Conservation (phyloP, 108 stramenopile genomes). For the Pseudonitzschia delicatissima region DNA sequence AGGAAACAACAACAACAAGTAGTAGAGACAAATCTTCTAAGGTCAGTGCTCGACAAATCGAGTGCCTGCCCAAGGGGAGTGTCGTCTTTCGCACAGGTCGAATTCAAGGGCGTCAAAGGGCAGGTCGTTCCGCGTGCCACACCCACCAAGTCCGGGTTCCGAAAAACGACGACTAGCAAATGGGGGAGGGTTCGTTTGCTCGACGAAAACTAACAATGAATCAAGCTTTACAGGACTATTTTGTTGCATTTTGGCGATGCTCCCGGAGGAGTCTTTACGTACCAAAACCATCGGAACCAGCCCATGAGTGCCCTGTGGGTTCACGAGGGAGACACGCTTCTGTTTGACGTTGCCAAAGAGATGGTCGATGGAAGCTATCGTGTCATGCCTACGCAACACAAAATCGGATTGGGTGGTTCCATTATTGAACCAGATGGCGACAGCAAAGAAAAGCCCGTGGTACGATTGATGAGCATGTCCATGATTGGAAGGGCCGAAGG, state of each 20-base stretch:
- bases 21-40: slow-evolving; percentile 13
- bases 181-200: slow-evolving; percentile 47
- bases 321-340: slow-evolving; percentile 55
- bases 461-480: slow-evolving; percentile 41
- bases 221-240: slow-evolving; percentile 31
- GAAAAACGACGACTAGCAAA: slow-evolving; percentile 15
- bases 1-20: slow-evolving; percentile 4
- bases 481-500: slow-evolving; percentile 70
- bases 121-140: slow-evolving; percentile 53
- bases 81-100: slow-evolving; percentile 60
- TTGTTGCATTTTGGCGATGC: slow-evolving; percentile 45
- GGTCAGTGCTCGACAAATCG: slow-evolving; percentile 57
- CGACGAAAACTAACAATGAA: not conserved
- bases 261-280: slow-evolving; percentile 65
- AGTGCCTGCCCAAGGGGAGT: slow-evolving; percentile 56
- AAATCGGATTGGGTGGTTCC: slow-evolving; percentile 22
- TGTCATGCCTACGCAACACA: slow-evolving; percentile 58
- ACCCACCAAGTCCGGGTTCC: slow-evolving; percentile 33
- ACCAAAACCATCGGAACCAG: slow-evolving; percentile 23
- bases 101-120: slow-evolving; percentile 68
- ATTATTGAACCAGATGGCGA: slow-evolving; percentile 18
- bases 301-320: slow-evolving; percentile 56
- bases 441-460: slow-evolving; percentile 26
- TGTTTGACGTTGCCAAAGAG: slow-evolving; percentile 72
- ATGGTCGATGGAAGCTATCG: slow-evolving; percentile 54